These are phyloP conservation scores for Carex littledalei DNA, from an alignment of 176 grass and related monocot species.

Conservation along the genomic window DNA sequence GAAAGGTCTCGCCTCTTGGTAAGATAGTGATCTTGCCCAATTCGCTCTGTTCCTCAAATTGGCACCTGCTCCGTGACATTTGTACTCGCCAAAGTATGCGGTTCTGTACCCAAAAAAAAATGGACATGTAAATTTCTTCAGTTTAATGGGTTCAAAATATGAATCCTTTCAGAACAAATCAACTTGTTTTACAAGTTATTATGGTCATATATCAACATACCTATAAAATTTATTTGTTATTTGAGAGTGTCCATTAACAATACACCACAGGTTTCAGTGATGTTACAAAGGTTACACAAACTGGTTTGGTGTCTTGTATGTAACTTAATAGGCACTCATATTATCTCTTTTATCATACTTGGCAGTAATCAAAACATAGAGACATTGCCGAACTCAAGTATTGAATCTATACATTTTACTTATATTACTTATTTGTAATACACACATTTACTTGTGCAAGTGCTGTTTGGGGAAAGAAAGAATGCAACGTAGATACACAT, in stretches of 20 bases:
- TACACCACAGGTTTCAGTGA: background rate
- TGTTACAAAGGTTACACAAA: background rate
- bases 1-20: slow-evolving; percentile 62
- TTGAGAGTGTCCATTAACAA: background rate
- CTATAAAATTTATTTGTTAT: background rate
- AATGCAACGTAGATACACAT: background rate
- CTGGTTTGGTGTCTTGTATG: background rate
- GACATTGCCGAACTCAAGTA: background rate
- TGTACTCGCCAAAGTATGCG: slow-evolving; percentile 69
- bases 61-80: slow-evolving; percentile 62
- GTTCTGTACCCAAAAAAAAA: slow-evolving; percentile 46
- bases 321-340: background rate
- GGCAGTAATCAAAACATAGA: background rate
- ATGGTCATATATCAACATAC: background rate
- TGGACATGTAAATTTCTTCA: background rate
- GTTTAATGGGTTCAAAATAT: background rate
- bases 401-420: background rate
- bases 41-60: slow-evolving; percentile 42
- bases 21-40: slow-evolving; percentile 77
- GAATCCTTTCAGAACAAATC: background rate
- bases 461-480: background rate
- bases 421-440: background rate
- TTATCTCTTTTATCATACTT: background rate
- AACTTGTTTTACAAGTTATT: too few species aligned
- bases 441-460: background rate